phyloP scores from a whole-genome alignment of 139 green algal species.

The Auxenochlorella pyrenoidosa region DNA sequence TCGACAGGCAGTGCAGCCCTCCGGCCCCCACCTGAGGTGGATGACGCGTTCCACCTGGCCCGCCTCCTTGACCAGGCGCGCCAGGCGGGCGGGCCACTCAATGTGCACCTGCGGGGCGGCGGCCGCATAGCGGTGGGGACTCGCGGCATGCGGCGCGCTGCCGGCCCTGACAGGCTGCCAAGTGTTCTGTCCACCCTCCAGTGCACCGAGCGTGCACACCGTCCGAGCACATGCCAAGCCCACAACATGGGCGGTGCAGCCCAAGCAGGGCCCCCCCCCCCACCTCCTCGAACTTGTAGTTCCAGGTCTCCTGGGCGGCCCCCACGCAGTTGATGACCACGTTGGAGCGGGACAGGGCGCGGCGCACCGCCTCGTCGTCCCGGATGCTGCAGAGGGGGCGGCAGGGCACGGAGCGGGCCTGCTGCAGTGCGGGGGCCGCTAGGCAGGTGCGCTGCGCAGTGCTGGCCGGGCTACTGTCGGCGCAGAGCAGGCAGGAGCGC shows the following conservation, averaged over 20 bases:
- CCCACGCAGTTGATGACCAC: slow-evolving; percentile 97
- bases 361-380: slow-evolving; percentile 77
- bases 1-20: too few species aligned
- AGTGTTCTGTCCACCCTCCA: too few species aligned
- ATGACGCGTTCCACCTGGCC: slow-evolving; percentile 73
- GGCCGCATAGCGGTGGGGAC: too few species aligned
- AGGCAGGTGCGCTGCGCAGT: too few species aligned
- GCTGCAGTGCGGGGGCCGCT: too few species aligned
- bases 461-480: too few species aligned
- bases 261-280: background rate
- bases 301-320: slow-evolving; percentile 89
- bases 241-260: too few species aligned
- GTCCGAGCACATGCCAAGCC: too few species aligned
- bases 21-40: slow-evolving; percentile 71
- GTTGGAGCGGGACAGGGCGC: slow-evolving; percentile 75
- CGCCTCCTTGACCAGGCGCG: slow-evolving; percentile 50
- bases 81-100: slow-evolving; percentile 47
- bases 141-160: too few species aligned
- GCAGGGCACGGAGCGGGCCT: background rate
- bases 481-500: too few species aligned
- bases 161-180: too few species aligned
- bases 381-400: slow-evolving; percentile 45
- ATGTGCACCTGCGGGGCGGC: slow-evolving; percentile 15
- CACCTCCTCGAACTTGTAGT: slow-evolving; percentile 70
- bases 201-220: too few species aligned